Evolutionary conservation across 2,329 filamentous ascomycete genomes (phyloP).

Genomic region (Ophiostoma ips): DNA sequence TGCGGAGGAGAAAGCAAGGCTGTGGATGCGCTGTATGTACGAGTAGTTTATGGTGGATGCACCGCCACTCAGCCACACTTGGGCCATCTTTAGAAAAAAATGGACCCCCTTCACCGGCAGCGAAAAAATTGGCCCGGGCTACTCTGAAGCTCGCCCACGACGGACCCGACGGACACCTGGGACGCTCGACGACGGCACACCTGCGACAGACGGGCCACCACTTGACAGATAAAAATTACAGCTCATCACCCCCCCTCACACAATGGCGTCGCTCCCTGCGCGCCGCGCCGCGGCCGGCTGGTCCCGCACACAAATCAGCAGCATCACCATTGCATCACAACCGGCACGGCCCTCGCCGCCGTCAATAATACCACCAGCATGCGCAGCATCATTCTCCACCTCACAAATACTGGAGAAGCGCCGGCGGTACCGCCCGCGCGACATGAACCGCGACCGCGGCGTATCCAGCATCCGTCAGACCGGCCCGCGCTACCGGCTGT

Average conservation of each 20-base stretch:
- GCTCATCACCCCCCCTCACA: not conserved
- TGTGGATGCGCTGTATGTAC: not conserved
- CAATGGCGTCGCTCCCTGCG: conserved; percentile 2
- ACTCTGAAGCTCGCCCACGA: not conserved
- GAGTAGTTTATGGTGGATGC: not conserved
- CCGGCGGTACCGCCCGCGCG: conserved; percentile 39
- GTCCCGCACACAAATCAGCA: not conserved
- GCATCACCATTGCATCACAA: conserved; percentile 1
- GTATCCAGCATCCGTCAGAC: conserved; percentile 69
- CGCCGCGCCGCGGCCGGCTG: not conserved
- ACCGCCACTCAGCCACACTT: conserved; percentile 7
- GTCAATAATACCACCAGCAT: not conserved
- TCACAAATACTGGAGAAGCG: conserved; percentile 34
- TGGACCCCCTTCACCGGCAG: not conserved
- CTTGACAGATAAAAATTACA: too few relatives aligned
- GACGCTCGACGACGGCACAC: not conserved
- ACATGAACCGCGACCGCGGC: conserved; percentile 68
- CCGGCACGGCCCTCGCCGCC: not conserved
- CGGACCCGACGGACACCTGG: not conserved
- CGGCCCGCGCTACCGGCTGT: conserved; percentile 60
- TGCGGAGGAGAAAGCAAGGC: not conserved
- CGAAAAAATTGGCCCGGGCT: conserved; percentile 7
- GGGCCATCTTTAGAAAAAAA: not conserved
- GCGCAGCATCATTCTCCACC: conserved; percentile 35
- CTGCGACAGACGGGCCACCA: too few relatives aligned